phyloP scores from a whole-genome alignment of 1,284 basidiomycete genomes.

The Inonotus obliquus region DNA sequence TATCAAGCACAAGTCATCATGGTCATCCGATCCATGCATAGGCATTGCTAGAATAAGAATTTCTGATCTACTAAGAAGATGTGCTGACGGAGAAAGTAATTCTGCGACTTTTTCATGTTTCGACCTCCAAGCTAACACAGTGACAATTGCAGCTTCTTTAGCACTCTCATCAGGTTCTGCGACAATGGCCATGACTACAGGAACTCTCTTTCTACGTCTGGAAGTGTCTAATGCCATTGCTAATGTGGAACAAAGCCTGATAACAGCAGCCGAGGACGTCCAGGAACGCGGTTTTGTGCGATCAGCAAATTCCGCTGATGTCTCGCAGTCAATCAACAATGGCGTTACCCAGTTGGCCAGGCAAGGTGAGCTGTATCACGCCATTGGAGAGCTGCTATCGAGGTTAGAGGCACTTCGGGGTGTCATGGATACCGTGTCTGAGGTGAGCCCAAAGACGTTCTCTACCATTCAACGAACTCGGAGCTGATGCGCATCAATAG shows the following conservation, averaged over 20 bases:
- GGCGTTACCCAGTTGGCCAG: background rate
- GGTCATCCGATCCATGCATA: background rate
- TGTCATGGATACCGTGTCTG: background rate
- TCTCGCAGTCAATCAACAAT: background rate
- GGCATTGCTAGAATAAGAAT: background rate
- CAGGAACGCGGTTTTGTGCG: background rate
- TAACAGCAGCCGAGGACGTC: background rate
- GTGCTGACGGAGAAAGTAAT: background rate
- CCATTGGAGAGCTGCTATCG: background rate
- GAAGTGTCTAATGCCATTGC: too few relatives aligned
- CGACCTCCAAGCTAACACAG: background rate
- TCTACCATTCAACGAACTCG: background rate
- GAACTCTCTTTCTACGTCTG: too few relatives aligned
- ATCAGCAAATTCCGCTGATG: background rate
- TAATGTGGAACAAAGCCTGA: background rate
- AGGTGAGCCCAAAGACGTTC: background rate
- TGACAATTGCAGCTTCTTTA: background rate
- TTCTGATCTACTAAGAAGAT: background rate
- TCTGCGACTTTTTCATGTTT: background rate
- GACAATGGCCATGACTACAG: too few relatives aligned
- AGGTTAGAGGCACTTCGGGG: background rate
- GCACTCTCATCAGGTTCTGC: background rate
- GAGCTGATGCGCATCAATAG: background rate
- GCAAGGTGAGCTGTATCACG: background rate
- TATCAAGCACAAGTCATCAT: background rate